Percentiles rank a stretch among this genome's conserved stretches.
phyloP scores from a whole-genome alignment of 208 protist genomes.

The Crithidia brevicula region DNA sequence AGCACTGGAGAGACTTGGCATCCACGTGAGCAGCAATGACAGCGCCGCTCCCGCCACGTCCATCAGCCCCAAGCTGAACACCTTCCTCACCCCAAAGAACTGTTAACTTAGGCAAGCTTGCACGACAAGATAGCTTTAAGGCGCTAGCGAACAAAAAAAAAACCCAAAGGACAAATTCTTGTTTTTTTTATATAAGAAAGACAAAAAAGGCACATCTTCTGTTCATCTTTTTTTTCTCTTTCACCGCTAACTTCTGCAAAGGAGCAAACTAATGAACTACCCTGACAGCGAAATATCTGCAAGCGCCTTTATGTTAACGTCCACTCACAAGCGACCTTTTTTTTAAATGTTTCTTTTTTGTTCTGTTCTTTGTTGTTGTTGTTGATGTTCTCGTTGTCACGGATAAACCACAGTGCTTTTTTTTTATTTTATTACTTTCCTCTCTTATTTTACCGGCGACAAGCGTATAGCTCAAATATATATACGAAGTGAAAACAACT shows the following conservation, averaged over 20 bases:
- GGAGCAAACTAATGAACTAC: not conserved
- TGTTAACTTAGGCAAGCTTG: not conserved
- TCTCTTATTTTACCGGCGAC: too few relatives aligned
- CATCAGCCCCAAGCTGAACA: constrained; percentile 27
- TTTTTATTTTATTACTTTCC: constrained; percentile 13
- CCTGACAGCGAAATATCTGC: constrained; percentile 15
- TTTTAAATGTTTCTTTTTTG: constrained; percentile 6
- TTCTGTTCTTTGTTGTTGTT: not conserved
- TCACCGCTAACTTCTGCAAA: not conserved
- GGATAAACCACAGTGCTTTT: too few relatives aligned
- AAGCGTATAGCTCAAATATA: too few relatives aligned
- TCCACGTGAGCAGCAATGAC: constrained; percentile 9
- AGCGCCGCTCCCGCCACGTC: not conserved
- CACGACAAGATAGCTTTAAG: not conserved
- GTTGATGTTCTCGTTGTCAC: too few relatives aligned
- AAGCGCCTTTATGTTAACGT: not conserved
- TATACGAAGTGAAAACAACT: too few relatives aligned
- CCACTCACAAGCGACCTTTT: constrained; percentile 2
- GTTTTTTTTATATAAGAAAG: constrained; percentile 3
- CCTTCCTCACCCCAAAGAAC: constrained; percentile 14
- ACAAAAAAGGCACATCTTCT: constrained; percentile 17
- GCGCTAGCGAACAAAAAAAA: not conserved
- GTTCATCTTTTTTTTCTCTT: constrained; percentile 20
- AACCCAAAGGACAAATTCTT: too few relatives aligned
- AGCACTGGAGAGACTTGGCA: constrained; percentile 12